A percentile compares a stretch with the other conserved stretches of the same genome.
These are phyloP conservation scores for Mariannaea elegans DNA, from an alignment of 2,329 filamentous ascomycete genomes.

Conservation along the genomic window DNA sequence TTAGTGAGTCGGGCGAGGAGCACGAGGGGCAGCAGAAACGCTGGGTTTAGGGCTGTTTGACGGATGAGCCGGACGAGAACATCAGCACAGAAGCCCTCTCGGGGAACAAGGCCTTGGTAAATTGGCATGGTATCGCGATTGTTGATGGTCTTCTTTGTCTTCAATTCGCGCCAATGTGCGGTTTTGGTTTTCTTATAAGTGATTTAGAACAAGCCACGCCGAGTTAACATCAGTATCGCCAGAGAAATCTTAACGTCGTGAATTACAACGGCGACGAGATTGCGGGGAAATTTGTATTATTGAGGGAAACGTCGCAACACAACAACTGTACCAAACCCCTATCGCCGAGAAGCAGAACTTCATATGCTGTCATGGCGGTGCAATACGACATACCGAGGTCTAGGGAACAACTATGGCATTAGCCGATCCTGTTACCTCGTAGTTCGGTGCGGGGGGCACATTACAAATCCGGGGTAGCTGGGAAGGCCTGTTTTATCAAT, in stretches of 20 bases:
- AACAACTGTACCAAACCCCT: no score
- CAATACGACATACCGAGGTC: constrained; percentile 11
- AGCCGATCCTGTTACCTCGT: not conserved
- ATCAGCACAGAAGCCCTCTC: constrained; percentile 69
- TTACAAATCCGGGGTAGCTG: constrained; percentile 17
- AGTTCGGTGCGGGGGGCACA: not conserved
- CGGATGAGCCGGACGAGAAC: constrained; percentile 66
- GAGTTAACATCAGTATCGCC: no score
- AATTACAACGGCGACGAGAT: not conserved
- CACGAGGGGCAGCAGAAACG: constrained; percentile 69
- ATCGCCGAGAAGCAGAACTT: not conserved
- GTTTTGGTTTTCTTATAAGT: not conserved
- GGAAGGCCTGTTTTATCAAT: no score
- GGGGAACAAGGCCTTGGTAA: constrained; percentile 62
- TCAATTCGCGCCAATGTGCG: not conserved
- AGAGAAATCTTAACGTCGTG: not conserved
- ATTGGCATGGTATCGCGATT: constrained; percentile 45
- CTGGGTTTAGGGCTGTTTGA: constrained; percentile 70
- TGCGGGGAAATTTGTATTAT: not conserved
- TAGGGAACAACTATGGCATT: no score
- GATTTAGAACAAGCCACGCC: not conserved
- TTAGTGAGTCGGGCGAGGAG: constrained; percentile 71
- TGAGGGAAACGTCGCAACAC: no score
- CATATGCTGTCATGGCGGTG: constrained; percentile 4
- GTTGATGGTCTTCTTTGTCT: not conserved